phyloP scores from a whole-genome alignment of 1,284 basidiomycete species.

The Malassezia yamatoensis region DNA sequence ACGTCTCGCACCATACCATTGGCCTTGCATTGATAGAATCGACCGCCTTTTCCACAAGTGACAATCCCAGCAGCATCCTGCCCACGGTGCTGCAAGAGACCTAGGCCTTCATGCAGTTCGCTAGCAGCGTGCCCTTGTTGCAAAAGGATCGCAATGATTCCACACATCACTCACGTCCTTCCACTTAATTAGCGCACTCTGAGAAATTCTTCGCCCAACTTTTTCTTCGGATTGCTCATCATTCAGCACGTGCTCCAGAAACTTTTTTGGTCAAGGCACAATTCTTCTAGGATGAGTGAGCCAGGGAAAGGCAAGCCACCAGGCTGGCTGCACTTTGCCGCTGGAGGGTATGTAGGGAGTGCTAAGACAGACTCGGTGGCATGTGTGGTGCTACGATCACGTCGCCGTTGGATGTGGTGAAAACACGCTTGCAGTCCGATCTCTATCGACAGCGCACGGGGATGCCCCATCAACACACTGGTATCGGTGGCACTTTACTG shows the following conservation, averaged over 20 bases:
- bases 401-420: slow-evolving; percentile 94
- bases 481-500: slow-evolving; percentile 45
- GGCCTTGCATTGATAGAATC: slow-evolving; percentile 97
- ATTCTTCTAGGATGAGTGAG: slow-evolving; percentile 1
- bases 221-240: neutral
- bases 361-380: slow-evolving; percentile 64
- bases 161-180: slow-evolving; percentile 32
- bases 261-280: neutral
- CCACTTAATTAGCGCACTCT: neutral
- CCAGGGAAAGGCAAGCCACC: neutral
- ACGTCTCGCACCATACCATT: slow-evolving; percentile 99
- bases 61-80: slow-evolving; percentile 98
- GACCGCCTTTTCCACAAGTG: slow-evolving; percentile 86
- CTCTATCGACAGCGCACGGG: slow-evolving; percentile 57
- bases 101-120: slow-evolving; percentile 48
- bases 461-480: slow-evolving; percentile 10
- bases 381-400: slow-evolving; percentile 97
- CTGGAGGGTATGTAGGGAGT: slow-evolving; percentile 48
- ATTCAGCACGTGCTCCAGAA: neutral
- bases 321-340: slow-evolving; percentile 50
- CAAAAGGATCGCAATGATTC: slow-evolving; percentile 43
- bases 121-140: slow-evolving; percentile 33
- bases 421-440: slow-evolving; percentile 88
- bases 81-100: slow-evolving; percentile 53
- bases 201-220: neutral